phyloP scores from a whole-genome alignment of 768 basidiomycete genomes.

The Collybia sordida region DNA sequence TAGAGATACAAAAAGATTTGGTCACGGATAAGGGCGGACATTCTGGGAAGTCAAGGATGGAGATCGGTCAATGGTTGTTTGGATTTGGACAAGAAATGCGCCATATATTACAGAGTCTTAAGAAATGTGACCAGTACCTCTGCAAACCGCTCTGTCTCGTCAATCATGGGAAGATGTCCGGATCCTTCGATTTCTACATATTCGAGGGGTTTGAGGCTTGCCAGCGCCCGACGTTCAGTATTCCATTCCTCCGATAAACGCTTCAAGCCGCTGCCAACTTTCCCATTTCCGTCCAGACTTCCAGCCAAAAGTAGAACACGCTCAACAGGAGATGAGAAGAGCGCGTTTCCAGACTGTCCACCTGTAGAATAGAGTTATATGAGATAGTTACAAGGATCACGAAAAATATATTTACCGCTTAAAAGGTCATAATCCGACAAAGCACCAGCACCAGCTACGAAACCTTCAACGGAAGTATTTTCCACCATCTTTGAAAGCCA shows the following conservation, averaged over 20 bases:
- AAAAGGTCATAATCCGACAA: slow-evolving; percentile 44
- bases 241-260: slow-evolving; percentile 27
- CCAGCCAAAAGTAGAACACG: slow-evolving; percentile 47
- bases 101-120: slow-evolving; percentile 8
- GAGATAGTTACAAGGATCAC: background rate
- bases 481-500: slow-evolving; percentile 38
- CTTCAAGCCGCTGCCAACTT: slow-evolving; percentile 38
- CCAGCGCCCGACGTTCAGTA: slow-evolving; percentile 3
- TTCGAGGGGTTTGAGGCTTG: slow-evolving; percentile 18
- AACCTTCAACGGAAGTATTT: slow-evolving; percentile 40
- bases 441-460: slow-evolving; percentile 44
- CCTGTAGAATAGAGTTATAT: too few species aligned
- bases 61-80: too few species aligned
- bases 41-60: too few species aligned
- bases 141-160: slow-evolving; percentile 42
- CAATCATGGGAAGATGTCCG: slow-evolving; percentile 56
- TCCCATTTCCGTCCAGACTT: slow-evolving; percentile 46
- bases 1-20: too few species aligned
- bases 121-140: slow-evolving; percentile 31
- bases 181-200: slow-evolving; percentile 35
- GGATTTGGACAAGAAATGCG: background rate
- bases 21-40: too few species aligned
- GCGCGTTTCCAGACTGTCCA: slow-evolving; percentile 6
- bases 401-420: slow-evolving; percentile 6
- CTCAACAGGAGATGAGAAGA: slow-evolving; percentile 24